Evolutionary conservation across 1,139 yeast species (phyloP), one percentile per base, ranked within the genome.

Genomic region (Candida dubliniensis): DNA sequence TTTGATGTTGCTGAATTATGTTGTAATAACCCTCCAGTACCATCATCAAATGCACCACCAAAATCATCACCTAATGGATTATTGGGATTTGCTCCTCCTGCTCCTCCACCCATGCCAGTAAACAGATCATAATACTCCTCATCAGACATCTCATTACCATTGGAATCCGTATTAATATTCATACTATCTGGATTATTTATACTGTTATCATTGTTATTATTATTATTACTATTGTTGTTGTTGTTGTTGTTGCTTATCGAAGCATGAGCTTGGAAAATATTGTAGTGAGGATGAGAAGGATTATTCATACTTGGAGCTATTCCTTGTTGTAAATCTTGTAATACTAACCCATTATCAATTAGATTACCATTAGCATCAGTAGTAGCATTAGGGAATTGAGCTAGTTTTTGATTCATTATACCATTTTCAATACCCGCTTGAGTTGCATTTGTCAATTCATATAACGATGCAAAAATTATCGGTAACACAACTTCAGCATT

Each of bases 401-500:
- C 43, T 39, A 73, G 61, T 53, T 67, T 71, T 51, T 71, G 76
- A 50, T 74, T 73, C 64, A 75, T 68, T 34, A 65, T 60, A 12
- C 80, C 79, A 57, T 74, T 67, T 46, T 79, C 79, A 40, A 75
- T 62, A 31, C 74, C 75, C 31, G 75, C 76, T 66, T 74, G 78
- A 0, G 77, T 73, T 6, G 77, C 58, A 59, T 78, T 73, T 2
- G 90, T 82, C 44, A 90, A 77, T 63, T 91, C 96, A 63, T 90
- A 91, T 53, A 93, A 74, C 4, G 97, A 82, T 1, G 96, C 88
- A 68, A 89, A 95, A 37, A 93, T 82, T 44, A 93, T 90, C 18
- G 99, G 99, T 55, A 93, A 71, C 43, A 93, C 91, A 34, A 88
- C 93, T 57, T 90, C 96, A 10, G 96, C 93, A 59, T 82, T 82